Evolutionary conservation across 2,329 filamentous ascomycete genomes (phyloP).

Genomic region (Colletotrichum liaoningense): DNA sequence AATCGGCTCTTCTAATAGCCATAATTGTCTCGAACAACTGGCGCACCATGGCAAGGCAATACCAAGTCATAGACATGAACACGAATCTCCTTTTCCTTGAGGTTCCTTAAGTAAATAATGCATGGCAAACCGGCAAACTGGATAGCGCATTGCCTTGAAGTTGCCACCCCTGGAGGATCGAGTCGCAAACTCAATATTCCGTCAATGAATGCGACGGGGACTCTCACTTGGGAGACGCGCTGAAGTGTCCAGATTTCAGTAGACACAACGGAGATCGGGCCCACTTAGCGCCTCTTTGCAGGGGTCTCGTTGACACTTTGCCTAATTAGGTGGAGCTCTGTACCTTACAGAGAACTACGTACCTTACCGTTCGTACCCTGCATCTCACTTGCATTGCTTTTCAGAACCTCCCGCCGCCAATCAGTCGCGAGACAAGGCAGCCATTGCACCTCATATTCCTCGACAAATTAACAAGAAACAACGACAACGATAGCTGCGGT

Average conservation of each 20-base stretch:
- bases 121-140: not conserved
- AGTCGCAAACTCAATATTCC: not conserved
- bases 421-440: not conserved
- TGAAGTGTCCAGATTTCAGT: slow-evolving; percentile 49
- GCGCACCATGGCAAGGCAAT: not conserved
- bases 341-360: not conserved
- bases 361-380: not conserved
- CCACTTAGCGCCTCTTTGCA: slow-evolving; percentile 1
- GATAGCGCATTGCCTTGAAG: not conserved
- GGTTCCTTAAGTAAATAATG: not conserved
- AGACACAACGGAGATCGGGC: not conserved
- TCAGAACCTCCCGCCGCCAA: not conserved
- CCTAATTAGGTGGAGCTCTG: not conserved
- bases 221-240: not conserved
- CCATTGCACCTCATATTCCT: not conserved
- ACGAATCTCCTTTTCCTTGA: not conserved
- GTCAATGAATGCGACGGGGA: slow-evolving; percentile 5
- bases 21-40: not conserved
- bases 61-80: not conserved
- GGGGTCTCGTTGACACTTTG: not conserved
- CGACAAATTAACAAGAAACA: not conserved
- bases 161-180: not conserved
- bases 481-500: not conserved
- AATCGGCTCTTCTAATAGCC: not conserved
- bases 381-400: not conserved